These are phyloP conservation scores for Sporisorium reilianum DNA, from an alignment of 1,284 basidiomycete genomes.

Conservation along the genomic window DNA sequence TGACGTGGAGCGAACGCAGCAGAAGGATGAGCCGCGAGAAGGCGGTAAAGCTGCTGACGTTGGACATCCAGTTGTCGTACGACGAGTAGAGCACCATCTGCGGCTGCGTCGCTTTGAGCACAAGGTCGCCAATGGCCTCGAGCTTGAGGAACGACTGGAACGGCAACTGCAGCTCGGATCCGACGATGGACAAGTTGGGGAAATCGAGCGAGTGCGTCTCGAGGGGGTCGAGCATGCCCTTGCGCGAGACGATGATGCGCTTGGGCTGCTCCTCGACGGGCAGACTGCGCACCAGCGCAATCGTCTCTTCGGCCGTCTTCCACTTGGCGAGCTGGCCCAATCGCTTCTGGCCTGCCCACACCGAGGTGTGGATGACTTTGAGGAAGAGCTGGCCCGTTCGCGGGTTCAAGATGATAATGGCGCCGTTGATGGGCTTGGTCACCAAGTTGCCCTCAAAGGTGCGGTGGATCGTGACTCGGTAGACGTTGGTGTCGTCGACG, in stretches of 20 bases:
- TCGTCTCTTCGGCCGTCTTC: constrained; percentile 99
- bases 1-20: constrained; percentile 95
- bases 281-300: constrained; percentile 92
- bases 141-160: constrained; percentile 99
- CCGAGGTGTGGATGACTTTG: constrained; percentile 99
- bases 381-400: constrained; percentile 97
- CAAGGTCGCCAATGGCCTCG: constrained; percentile 99
- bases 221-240: constrained; percentile 92
- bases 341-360: constrained; percentile 99
- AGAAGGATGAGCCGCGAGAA: constrained; percentile 97
- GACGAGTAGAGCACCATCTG: constrained; percentile 99
- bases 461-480: constrained; percentile 99
- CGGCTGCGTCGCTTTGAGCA: constrained; percentile 95
- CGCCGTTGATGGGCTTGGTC: constrained; percentile 99
- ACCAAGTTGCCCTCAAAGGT: constrained; percentile 99
- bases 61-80: constrained; percentile 99
- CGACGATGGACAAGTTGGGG: constrained; percentile 99
- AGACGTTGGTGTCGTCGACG: constrained; percentile 99
- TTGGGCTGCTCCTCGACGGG: constrained; percentile 99
- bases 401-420: constrained; percentile 99
- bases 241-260: constrained; percentile 98
- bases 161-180: constrained; percentile 94
- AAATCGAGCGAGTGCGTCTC: constrained; percentile 98
- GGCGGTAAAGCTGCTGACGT: constrained; percentile 97
- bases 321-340: constrained; percentile 98